Percentiles rank a stretch among this genome's conserved stretches.
Evolutionary conservation across 1,139 yeast genomes (phyloP).

Genomic region (Wickerhamomyces sp.): DNA sequence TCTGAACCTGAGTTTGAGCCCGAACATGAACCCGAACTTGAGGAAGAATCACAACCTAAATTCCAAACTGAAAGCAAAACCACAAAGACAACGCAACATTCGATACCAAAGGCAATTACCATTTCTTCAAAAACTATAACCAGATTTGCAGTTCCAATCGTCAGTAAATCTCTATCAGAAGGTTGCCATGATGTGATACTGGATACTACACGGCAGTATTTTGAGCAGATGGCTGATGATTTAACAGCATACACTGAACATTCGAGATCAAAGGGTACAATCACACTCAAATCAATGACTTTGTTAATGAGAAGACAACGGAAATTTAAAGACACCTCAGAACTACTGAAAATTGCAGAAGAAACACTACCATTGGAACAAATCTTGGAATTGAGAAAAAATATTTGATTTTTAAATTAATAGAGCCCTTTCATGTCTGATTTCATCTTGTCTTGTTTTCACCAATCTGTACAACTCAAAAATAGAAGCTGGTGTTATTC

Average conservation of each 20-base stretch:
- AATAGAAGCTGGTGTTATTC: conserved; percentile 84
- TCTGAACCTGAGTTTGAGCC: background rate
- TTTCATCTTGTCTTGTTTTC: conserved; percentile 19
- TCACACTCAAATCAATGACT: conserved; percentile 9
- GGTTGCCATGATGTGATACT: conserved; percentile 7
- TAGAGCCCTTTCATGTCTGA: conserved; percentile 9
- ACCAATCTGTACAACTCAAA: conserved; percentile 50
- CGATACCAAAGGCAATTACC: background rate
- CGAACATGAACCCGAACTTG: background rate
- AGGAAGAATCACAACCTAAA: background rate
- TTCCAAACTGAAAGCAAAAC: background rate
- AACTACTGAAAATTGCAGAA: conserved; percentile 14
- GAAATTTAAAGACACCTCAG: conserved; percentile 4
- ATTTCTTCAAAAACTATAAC: conserved; percentile 4
- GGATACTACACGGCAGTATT: conserved; percentile 13
- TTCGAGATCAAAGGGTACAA: conserved; percentile 8
- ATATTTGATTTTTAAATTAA: background rate
- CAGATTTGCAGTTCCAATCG: conserved; percentile 7
- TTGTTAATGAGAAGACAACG: conserved; percentile 20
- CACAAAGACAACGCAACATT: background rate
- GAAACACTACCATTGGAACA: conserved; percentile 18
- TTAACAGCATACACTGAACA: conserved; percentile 17
- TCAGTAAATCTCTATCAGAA: conserved; percentile 10
- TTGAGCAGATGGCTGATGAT: conserved; percentile 14
- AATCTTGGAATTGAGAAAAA: conserved; percentile 14